Evolutionary conservation across 2,329 filamentous ascomycete species (phyloP).

Genomic region (Endothia cerciana): DNA sequence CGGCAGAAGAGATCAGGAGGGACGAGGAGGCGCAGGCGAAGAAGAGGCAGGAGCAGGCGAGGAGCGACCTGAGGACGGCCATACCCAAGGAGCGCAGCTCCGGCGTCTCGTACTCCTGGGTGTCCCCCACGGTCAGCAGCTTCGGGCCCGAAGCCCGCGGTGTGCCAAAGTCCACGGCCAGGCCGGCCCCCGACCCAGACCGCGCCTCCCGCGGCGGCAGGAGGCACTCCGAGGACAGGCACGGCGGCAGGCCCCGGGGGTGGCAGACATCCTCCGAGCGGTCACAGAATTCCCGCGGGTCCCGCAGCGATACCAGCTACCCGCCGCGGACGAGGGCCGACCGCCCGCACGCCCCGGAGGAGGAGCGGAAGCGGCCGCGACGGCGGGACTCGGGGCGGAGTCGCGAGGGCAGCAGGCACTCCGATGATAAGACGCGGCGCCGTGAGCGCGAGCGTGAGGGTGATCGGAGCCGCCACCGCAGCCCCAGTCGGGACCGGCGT

Average conservation of each 20-base stretch:
- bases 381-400: neutral
- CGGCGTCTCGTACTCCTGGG: conserved; percentile 6
- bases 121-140: conserved; percentile 8
- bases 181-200: neutral
- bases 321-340: neutral
- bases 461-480: neutral
- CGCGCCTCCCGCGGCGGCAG: neutral
- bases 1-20: neutral
- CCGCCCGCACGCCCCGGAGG: neutral
- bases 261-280: neutral
- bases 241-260: neutral
- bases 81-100: conserved; percentile 10
- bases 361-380: neutral
- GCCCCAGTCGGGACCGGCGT: conserved; percentile 3
- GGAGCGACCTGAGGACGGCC: conserved; percentile 2
- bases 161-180: neutral
- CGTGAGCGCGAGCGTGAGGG: neutral
- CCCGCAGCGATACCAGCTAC: conserved; percentile 3
- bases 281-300: neutral
- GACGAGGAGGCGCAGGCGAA: neutral
- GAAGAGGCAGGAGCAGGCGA: conserved; percentile 2
- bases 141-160: conserved; percentile 4
- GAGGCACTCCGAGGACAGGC: neutral
- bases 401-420: neutral
- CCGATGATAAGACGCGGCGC: neutral